phyloP scores from a whole-genome alignment of 345 rosid genomes.

The Cardamine occulta region DNA sequence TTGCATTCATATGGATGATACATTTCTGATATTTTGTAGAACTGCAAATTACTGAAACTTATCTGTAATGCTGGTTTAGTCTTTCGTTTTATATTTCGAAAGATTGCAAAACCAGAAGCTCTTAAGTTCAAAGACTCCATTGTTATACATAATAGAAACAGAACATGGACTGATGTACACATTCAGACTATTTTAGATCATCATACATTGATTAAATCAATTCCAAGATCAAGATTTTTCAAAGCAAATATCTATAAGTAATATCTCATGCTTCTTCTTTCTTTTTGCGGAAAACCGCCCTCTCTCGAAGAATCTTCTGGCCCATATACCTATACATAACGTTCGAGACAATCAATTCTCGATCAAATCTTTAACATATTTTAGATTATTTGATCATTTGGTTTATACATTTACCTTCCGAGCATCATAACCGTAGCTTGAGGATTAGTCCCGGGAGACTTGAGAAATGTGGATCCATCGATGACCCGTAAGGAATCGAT shows the following conservation, averaged over 20 bases:
- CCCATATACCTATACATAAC: constrained; percentile 55
- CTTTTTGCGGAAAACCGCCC: constrained; percentile 21
- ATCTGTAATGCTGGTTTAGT: background rate
- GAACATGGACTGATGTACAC: constrained; percentile 33
- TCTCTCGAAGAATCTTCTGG: constrained; percentile 45
- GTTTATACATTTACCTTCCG: constrained; percentile 58
- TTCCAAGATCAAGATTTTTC: constrained; percentile 15
- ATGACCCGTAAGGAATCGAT: constrained; percentile 58
- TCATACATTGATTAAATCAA: constrained; percentile 34
- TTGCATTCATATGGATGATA: background rate
- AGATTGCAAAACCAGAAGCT: background rate
- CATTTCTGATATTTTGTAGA: background rate
- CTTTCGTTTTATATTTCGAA: background rate
- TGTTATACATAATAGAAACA: constrained; percentile 37
- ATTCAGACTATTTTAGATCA: constrained; percentile 30
- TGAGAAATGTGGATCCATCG: constrained; percentile 64
- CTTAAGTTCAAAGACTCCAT: constrained; percentile 3
- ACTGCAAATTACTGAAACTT: background rate
- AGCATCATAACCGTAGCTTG: constrained; percentile 86
- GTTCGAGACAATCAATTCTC: background rate
- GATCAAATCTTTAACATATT: background rate
- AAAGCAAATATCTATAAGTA: background rate
- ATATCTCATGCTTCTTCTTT: constrained; percentile 26
- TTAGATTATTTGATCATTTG: background rate
- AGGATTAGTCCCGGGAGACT: constrained; percentile 72